Conservation (phyloP, 176 grass and related monocot genomes). For the Ensete glaucum region DNA sequence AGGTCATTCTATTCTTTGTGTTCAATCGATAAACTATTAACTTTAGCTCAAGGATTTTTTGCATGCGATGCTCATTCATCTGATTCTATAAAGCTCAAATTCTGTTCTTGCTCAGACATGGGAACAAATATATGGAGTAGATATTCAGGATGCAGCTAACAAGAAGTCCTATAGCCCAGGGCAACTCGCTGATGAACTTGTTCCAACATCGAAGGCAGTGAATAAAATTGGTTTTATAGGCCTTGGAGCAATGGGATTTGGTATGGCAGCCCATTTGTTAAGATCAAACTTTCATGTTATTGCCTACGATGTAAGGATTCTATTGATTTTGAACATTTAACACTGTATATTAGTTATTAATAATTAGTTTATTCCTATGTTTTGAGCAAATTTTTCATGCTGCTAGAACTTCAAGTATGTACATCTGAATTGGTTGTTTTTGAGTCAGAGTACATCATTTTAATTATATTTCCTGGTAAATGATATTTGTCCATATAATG, state of each 20-base stretch:
- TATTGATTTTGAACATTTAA: neutral
- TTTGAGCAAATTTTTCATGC: neutral
- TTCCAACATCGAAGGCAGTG: constrained; percentile 45
- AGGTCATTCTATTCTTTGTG: constrained; percentile 33
- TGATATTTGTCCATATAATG: no score
- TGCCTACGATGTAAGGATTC: constrained; percentile 84
- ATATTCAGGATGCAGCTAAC: constrained; percentile 62
- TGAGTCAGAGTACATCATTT: neutral
- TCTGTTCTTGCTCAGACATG: constrained; percentile 48
- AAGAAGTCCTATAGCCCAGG: constrained; percentile 61
- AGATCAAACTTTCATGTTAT: constrained; percentile 70
- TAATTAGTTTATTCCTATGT: neutral
- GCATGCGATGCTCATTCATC: constrained; percentile 3
- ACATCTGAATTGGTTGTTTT: neutral
- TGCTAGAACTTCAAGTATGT: neutral
- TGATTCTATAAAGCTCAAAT: neutral
- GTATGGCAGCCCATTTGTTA: constrained; percentile 94
- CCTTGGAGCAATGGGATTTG: constrained; percentile 97
- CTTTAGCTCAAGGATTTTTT: neutral
- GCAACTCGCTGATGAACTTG: constrained; percentile 53
- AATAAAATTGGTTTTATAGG: constrained; percentile 88
- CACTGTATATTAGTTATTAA: no score
- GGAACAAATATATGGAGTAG: constrained; percentile 73
- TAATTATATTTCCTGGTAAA: no score
- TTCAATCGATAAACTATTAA: neutral